Conservation (phyloP, 805 yeast species). For the Scheffersomyces lignosus region DNA sequence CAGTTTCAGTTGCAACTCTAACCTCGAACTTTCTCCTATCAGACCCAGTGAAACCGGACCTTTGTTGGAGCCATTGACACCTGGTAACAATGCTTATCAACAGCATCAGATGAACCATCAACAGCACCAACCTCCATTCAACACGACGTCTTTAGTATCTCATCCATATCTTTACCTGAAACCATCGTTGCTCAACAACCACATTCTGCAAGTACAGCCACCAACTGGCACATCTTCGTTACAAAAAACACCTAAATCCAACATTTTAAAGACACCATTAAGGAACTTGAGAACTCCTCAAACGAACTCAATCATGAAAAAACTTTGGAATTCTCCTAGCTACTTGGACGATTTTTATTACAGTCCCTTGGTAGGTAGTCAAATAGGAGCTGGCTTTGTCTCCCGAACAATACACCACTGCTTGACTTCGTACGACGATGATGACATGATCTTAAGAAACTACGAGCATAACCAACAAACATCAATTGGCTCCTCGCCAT, state of each 20-base stretch:
- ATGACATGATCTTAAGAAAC: constrained; percentile 44
- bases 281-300: constrained; percentile 39
- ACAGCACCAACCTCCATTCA: not conserved
- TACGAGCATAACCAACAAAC: constrained; percentile 29
- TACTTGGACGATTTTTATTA: constrained; percentile 67
- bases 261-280: constrained; percentile 33
- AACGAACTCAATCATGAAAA: constrained; percentile 47
- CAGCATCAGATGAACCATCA: not conserved
- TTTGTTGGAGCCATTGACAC: constrained; percentile 63
- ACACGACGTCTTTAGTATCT: not conserved
- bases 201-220: not conserved
- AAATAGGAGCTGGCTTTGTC: not conserved
- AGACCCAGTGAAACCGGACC: constrained; percentile 63
- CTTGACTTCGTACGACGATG: constrained; percentile 44
- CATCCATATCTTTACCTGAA: not conserved
- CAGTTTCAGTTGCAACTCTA: constrained; percentile 65
- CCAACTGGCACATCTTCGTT: constrained; percentile 1
- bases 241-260: constrained; percentile 32
- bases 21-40: constrained; percentile 62
- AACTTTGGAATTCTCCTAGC: constrained; percentile 65
- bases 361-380: constrained; percentile 28
- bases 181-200: not conserved
- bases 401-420: not conserved
- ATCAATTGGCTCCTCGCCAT: constrained; percentile 9
- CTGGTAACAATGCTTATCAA: constrained; percentile 31